A percentile compares a stretch with the other conserved stretches of the same genome.
Evolutionary conservation across 768 basidiomycete species (phyloP).

Genomic region (Phanerochaete carnosa): DNA sequence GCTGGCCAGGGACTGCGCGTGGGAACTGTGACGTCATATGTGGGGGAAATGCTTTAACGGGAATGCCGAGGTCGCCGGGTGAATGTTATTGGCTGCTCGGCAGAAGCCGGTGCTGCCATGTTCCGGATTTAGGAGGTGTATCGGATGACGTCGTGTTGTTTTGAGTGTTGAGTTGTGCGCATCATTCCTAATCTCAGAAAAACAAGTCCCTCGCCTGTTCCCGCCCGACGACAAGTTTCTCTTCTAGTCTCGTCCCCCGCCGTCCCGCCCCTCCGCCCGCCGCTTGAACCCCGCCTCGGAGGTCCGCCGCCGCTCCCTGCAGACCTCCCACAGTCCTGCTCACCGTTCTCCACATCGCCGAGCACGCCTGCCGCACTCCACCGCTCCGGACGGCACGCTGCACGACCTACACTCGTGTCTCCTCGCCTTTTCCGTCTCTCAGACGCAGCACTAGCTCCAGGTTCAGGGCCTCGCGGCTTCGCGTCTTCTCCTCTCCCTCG

Average conservation of each 20-base stretch:
- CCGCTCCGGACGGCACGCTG: constrained; percentile 5
- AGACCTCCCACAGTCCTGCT: constrained; percentile 32
- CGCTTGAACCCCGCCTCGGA: constrained; percentile 17
- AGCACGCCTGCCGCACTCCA: constrained; percentile 1
- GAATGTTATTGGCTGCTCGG: constrained; percentile 4
- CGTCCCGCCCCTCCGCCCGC: not conserved
- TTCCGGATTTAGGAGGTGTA: constrained; percentile 2
- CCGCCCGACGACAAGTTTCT: constrained; percentile 1
- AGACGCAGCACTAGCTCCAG: not conserved
- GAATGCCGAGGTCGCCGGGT: constrained; percentile 9
- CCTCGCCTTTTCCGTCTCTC: not conserved
- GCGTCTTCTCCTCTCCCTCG: constrained; percentile 3
- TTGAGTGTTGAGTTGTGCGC: constrained; percentile 7
- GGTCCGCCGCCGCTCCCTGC: constrained; percentile 19
- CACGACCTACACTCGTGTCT: constrained; percentile 4
- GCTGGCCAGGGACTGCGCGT: constrained; percentile 9
- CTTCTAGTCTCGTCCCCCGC: not conserved
- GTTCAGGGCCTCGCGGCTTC: constrained; percentile 1
- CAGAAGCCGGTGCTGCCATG: not conserved
- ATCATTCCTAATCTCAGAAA: constrained; percentile 4
- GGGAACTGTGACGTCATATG: constrained; percentile 12
- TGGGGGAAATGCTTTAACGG: constrained; percentile 1
- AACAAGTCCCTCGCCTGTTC: not conserved
- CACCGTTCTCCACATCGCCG: constrained; percentile 28
- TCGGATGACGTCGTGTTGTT: constrained; percentile 13